Percentiles rank a stretch among this genome's conserved stretches.
Evolutionary conservation across 352 stramenopile genomes (phyloP).

Genomic region (Elongisporangium prolatum): DNA sequence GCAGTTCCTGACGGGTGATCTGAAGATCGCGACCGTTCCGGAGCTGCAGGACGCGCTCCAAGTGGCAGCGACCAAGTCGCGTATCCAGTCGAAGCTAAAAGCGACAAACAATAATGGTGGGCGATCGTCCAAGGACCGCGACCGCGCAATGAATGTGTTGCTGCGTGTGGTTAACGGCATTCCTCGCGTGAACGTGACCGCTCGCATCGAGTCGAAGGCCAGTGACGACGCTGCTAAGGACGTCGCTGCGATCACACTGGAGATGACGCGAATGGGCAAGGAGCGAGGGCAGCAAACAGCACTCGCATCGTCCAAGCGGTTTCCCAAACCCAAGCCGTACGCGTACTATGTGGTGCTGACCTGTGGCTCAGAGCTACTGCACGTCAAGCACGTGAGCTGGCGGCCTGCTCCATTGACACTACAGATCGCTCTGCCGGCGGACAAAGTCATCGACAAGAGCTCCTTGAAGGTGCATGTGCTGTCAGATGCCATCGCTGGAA

Average conservation of each 20-base stretch:
- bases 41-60: slow-evolving; percentile 30
- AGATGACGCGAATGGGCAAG: slow-evolving; percentile 30
- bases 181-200: slow-evolving; percentile 30
- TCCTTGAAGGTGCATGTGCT: slow-evolving; percentile 35
- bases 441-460: background rate
- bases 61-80: slow-evolving; percentile 22
- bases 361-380: slow-evolving; percentile 21
- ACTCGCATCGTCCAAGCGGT: slow-evolving; percentile 31
- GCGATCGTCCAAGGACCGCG: background rate
- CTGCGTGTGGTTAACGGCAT: slow-evolving; percentile 34
- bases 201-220: slow-evolving; percentile 18
- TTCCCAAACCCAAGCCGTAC: slow-evolving; percentile 66
- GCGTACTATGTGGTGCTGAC: slow-evolving; percentile 69
- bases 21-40: slow-evolving; percentile 20
- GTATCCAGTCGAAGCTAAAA: slow-evolving; percentile 8
- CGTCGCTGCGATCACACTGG: slow-evolving; percentile 23
- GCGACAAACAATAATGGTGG: slow-evolving; percentile 3
- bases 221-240: background rate
- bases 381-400: slow-evolving; percentile 62
- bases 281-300: slow-evolving; percentile 16
- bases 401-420: slow-evolving; percentile 26
- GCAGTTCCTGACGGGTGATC: slow-evolving; percentile 19
- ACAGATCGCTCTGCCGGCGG: background rate
- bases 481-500: slow-evolving; percentile 51
- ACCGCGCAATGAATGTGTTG: slow-evolving; percentile 29